Base-by-base conservation (phyloP, 2,329 filamentous ascomycete species). In the Exserohilum rostratum region DNA sequence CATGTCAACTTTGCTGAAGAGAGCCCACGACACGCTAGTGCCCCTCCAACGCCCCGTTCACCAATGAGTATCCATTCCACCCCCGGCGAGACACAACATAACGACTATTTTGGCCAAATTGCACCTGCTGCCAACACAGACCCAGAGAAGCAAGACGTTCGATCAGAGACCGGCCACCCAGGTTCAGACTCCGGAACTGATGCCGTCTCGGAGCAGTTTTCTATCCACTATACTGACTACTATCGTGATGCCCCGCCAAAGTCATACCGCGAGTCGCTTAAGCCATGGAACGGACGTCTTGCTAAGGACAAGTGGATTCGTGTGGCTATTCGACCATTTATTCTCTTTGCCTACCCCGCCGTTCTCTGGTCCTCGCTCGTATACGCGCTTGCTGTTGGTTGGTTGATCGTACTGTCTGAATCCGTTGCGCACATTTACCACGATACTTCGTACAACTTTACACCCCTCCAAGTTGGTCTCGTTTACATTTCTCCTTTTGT, bases 391-490 rank as follows among this genome's bases (percentile, higher is more conserved):
- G 95, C 92, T 0, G 85, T 98, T 6, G 93, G 93, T 33, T 98
- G 93, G 95, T 83, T 98, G 25, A 97, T 98, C 62, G 92, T 98
- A 38, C 84, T 98, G 1, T 96, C 92, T 0, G 93, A 98, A 75
- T 90, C 89, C 0, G 86, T 98, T 2, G 85, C 91, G 0, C 82
- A 89, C 54, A 89, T 98, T 57, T 98, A 91, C 74, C 85, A 90
- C 33, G 80, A 86, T 50, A 79, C 80, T 0, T 82, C 81, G 0
- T 98, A 98, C 78, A 85, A 93, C 63, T 98, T 98, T 72, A 87
- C 83, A 20, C 83, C 91, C 0, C 78, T 97, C 0, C 88, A 91
- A 58, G 90, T 90, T 0, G 93, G 93, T 6, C 81, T 98, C 0
- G 85, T 98, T 0, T 98, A 97, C 73, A 82, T 98, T 40, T 93